Percentiles rank a stretch among this genome's conserved stretches.
phyloP scores from a whole-genome alignment of 2,329 filamentous ascomycete species.

The Colletotrichum limetticola region DNA sequence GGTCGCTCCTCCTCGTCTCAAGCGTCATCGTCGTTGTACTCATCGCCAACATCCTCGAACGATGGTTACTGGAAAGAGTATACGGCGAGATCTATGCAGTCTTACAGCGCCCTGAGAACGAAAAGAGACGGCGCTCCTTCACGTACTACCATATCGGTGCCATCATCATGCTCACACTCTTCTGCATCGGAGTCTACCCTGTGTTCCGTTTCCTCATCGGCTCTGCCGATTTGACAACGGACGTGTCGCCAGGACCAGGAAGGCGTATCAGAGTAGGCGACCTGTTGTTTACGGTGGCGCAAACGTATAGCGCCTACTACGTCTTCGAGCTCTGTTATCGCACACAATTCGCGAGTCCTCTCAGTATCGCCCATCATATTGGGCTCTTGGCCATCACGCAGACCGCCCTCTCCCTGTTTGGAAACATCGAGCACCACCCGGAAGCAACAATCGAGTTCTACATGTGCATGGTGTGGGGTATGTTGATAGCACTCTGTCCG shows the following conservation, averaged over 20 bases:
- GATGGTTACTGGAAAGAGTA: constrained; percentile 25
- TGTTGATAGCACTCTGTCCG: neutral
- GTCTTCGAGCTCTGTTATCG: constrained; percentile 36
- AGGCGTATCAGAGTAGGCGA: constrained; percentile 29
- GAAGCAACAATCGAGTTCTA: constrained; percentile 34
- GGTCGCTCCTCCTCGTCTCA: constrained; percentile 30
- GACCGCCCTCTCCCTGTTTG: constrained; percentile 30
- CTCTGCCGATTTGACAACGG: constrained; percentile 8
- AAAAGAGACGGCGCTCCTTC: constrained; percentile 34
- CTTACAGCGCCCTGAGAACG: constrained; percentile 21
- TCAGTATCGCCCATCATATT: constrained; percentile 35
- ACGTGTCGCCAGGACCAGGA: constrained; percentile 8
- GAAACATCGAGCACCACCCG: constrained; percentile 9
- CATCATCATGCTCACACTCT: constrained; percentile 23
- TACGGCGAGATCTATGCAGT: constrained; percentile 24
- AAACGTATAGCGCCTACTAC: constrained; percentile 36
- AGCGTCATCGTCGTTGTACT: constrained; percentile 29
- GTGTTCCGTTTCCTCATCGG: constrained; percentile 26
- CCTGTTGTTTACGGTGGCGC: constrained; percentile 29
- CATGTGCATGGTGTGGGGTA: constrained; percentile 36
- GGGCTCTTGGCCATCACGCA: constrained; percentile 34
- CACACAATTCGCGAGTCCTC: constrained; percentile 32
- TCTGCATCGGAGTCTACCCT: constrained; percentile 32
- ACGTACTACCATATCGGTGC: constrained; percentile 36
- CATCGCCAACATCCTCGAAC: constrained; percentile 32